A percentile compares a stretch with the other conserved stretches of the same genome.
phyloP scores from a whole-genome alignment of 345 rosid species.

The Salix dunnii region DNA sequence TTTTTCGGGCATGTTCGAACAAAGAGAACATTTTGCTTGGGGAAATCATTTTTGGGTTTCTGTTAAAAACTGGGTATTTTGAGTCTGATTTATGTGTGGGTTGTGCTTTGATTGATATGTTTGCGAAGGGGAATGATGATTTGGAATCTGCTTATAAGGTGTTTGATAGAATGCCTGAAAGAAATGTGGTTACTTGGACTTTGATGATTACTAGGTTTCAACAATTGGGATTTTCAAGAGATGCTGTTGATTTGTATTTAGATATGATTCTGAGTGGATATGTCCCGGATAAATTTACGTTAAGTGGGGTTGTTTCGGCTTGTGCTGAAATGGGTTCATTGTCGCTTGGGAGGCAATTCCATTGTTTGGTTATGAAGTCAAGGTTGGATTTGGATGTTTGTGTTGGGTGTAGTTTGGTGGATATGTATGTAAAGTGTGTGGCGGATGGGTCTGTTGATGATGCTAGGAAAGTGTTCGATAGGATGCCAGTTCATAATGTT shows the following conservation, averaged over 20 bases:
- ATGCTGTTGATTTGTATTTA: slow-evolving; percentile 44
- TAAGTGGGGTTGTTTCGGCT: slow-evolving; percentile 53
- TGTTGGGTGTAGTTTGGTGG: slow-evolving; percentile 67
- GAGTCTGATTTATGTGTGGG: slow-evolving; percentile 58
- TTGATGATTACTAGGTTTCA: slow-evolving; percentile 58
- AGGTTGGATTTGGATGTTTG: slow-evolving; percentile 53
- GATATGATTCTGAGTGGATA: slow-evolving; percentile 51
- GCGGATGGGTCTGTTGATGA: slow-evolving; percentile 44
- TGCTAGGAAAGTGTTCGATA: slow-evolving; percentile 59
- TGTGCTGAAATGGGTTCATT: slow-evolving; percentile 45
- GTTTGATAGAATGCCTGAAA: slow-evolving; percentile 57
- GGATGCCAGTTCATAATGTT: slow-evolving; percentile 54
- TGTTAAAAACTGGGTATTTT: slow-evolving; percentile 49
- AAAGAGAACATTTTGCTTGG: slow-evolving; percentile 30
- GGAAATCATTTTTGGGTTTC: slow-evolving; percentile 45
- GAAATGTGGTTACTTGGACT: slow-evolving; percentile 65
- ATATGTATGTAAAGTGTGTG: slow-evolving; percentile 67
- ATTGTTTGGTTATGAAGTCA: slow-evolving; percentile 48
- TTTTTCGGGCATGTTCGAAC: slow-evolving; percentile 54
- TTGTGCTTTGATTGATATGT: slow-evolving; percentile 64
- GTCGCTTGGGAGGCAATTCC: slow-evolving; percentile 53
- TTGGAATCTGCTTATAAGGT: slow-evolving; percentile 46
- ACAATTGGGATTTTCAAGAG: slow-evolving; percentile 42
- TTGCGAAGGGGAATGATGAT: slow-evolving; percentile 45
- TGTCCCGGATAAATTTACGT: slow-evolving; percentile 49